Evolutionary conservation across 1,284 basidiomycete genomes (phyloP), one percentile per base, ranked within the genome.

Genomic region (Irpex lacteus): DNA sequence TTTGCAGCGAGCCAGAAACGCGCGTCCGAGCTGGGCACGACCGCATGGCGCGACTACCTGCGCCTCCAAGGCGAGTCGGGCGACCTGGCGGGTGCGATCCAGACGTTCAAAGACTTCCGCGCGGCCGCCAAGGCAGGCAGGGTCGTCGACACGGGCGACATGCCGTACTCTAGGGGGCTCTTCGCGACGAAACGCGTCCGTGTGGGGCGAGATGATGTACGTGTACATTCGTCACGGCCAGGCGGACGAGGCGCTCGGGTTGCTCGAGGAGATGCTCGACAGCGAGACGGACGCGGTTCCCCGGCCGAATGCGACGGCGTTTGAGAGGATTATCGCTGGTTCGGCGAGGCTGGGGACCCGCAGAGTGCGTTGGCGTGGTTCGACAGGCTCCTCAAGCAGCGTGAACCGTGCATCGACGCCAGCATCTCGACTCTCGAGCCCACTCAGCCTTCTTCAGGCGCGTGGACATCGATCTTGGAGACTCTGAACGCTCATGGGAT

Each of bases 131-230:
- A 4, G 37, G 18, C 8, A 40, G 50, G 63, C 53, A 36, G n/a
- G 38, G 37, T 26, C 26, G 26, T 26, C 26, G 26, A 26, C 2
- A 26, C 2, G 26, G 26, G 4, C 26, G 26, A 26, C 26, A 26
- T 26, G 2, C 26, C 4, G 26, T 26, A 26, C 26, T 26, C 26
- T 26, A 26, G 2, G 4, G 40, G 15, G 5, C 40, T 15, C 3
- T 44, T 2, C 40, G 26, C 54, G n/a, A 32, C 54, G 1, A 80
- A 80, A 83, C 61, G 76, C 87, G 34, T 70, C 78, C 40, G 81
- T 92, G 1, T 96, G 87, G 87, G 88, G 89, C 66, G 78, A 82
- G 66, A 92, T 96, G 86, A 85, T 97, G 61, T 80, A 85, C 54
- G 85, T 87, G 0, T 89, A 92, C 76, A 91, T 96, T 79, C 81